phyloP scores from a whole-genome alignment of 2,329 filamentous ascomycete species.

The Scopulariopsis brevicaulis region DNA sequence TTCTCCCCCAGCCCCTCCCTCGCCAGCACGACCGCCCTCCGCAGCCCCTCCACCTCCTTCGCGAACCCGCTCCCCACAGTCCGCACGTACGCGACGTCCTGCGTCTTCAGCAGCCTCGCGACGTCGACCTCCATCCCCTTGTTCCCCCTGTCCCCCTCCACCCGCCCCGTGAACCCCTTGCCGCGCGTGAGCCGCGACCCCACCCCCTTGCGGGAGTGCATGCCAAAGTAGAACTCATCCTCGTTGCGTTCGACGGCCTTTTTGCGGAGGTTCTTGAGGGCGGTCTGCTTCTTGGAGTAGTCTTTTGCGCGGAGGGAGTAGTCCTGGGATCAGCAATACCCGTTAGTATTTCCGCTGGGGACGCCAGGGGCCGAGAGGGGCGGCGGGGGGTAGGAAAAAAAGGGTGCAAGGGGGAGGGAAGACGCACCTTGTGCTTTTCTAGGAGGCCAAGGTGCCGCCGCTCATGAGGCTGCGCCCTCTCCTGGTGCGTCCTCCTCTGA shows the following conservation, averaged over 20 bases:
- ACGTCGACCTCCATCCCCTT: constrained; percentile 41
- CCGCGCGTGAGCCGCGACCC: constrained; percentile 35
- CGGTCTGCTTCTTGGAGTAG: constrained; percentile 53
- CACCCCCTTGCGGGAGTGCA: constrained; percentile 51
- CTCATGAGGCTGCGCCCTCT: constrained; percentile 78
- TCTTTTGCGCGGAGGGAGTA: constrained; percentile 55
- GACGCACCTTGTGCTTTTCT: constrained; percentile 78
- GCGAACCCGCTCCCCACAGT: constrained; percentile 47
- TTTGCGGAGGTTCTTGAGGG: constrained; percentile 45
- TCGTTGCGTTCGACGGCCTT: constrained; percentile 58
- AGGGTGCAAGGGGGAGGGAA: not conserved
- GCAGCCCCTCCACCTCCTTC: constrained; percentile 44
- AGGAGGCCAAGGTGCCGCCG: constrained; percentile 81
- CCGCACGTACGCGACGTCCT: constrained; percentile 54
- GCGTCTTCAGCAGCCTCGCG: constrained; percentile 55
- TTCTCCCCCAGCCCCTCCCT: constrained; percentile 9
- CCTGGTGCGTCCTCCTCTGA: constrained; percentile 74
- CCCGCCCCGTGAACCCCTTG: constrained; percentile 39
- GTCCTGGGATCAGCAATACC: constrained; percentile 26
- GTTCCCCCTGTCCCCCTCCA: constrained; percentile 47
- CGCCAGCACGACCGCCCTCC: constrained; percentile 40
- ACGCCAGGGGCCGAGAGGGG: not conserved
- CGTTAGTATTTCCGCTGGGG: not conserved
- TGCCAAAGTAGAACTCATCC: constrained; percentile 64
- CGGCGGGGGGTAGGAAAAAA: not conserved